Percentiles rank a stretch among this genome's conserved stretches.
phyloP scores from a whole-genome alignment of 2,329 filamentous ascomycete genomes.

The Claviceps lovelessii region DNA sequence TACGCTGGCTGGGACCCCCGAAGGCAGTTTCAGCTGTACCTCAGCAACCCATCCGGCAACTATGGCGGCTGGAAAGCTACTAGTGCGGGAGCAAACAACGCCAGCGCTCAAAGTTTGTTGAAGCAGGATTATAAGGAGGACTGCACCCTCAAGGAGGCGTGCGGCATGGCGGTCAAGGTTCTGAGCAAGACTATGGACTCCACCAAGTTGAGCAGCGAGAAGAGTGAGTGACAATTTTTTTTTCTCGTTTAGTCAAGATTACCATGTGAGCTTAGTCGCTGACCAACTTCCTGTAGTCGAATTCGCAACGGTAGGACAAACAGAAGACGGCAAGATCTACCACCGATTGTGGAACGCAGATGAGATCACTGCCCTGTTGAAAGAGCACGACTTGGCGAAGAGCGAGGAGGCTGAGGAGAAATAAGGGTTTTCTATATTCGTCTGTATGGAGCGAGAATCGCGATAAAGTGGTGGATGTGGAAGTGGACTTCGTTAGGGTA shows the following conservation, averaged over 20 bases:
- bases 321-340: conserved; percentile 90
- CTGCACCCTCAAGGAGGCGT: conserved; percentile 89
- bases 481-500: conserved; percentile 3
- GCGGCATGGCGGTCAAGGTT: conserved; percentile 94
- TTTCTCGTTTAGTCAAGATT: background rate
- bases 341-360: conserved; percentile 95
- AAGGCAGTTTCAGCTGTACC: conserved; percentile 95
- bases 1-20: conserved; percentile 96
- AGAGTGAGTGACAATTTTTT: conserved; percentile 55
- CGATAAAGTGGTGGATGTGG: conserved; percentile 4
- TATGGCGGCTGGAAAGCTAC: conserved; percentile 99
- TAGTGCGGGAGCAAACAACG: conserved; percentile 94
- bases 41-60: conserved; percentile 97
- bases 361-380: conserved; percentile 85
- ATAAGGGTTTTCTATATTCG: conserved; percentile 17
- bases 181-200: conserved; percentile 99
- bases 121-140: conserved; percentile 99
- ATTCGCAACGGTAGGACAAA: conserved; percentile 95
- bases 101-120: conserved; percentile 86
- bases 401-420: conserved; percentile 58
- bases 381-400: conserved; percentile 92
- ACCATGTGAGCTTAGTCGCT: background rate
- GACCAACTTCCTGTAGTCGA: conserved; percentile 49
- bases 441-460: background rate
- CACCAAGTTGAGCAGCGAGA: conserved; percentile 96